Evolutionary conservation across 208 protist species (phyloP).

Genomic region (Borovskyia barvae): DNA sequence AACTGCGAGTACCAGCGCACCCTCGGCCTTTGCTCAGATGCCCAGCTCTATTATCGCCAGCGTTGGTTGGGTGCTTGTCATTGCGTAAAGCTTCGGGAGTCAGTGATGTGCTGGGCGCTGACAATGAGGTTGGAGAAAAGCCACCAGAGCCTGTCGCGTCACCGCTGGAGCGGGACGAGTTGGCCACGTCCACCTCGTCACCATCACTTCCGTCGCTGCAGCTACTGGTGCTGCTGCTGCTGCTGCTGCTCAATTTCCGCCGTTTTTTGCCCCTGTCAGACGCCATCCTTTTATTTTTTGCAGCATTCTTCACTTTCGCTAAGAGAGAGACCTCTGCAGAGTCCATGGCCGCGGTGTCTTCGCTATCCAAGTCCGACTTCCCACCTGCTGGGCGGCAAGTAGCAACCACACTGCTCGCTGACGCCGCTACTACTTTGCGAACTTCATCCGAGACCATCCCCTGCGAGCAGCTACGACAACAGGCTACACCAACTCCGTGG

Average conservation of each 20-base stretch:
- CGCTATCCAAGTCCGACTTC: neutral
- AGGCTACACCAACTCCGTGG: conserved; percentile 39
- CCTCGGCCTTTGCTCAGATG: too few relatives aligned
- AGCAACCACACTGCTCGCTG: too few relatives aligned
- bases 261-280: neutral
- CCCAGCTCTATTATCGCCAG: too few relatives aligned
- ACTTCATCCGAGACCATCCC: neutral
- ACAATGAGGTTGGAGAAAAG: too few relatives aligned
- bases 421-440: too few relatives aligned
- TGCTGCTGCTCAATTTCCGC: neutral
- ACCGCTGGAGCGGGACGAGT: neutral
- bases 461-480: conserved; percentile 6
- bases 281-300: neutral
- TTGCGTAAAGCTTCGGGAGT: too few relatives aligned
- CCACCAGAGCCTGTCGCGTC: neutral
- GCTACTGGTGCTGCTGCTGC: conserved; percentile 3
- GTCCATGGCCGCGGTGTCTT: neutral
- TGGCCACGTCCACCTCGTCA: neutral
- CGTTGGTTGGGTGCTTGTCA: too few relatives aligned
- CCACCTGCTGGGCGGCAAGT: too few relatives aligned
- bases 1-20: too few relatives aligned
- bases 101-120: too few relatives aligned
- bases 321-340: neutral
- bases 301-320: too few relatives aligned
- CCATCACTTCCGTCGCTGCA: neutral